phyloP scores from a whole-genome alignment of 2,329 filamentous ascomycete genomes.

The Calonectria hongkongensis region DNA sequence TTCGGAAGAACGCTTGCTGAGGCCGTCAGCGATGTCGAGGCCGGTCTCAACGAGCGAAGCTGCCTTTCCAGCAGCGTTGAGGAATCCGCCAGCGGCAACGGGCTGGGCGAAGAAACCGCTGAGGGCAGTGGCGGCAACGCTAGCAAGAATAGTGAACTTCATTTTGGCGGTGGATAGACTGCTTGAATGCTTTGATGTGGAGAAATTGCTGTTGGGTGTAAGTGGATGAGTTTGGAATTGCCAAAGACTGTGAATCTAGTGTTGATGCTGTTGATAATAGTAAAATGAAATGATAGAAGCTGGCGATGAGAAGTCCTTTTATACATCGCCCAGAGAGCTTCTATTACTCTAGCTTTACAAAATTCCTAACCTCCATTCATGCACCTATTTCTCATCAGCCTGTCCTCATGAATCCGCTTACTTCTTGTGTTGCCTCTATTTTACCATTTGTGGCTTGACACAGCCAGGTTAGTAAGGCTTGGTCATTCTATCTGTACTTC shows the following conservation, averaged over 20 bases:
- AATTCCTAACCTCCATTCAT: not conserved
- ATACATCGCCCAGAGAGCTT: not conserved
- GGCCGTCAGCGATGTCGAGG: not conserved
- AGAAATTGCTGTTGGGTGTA: not conserved
- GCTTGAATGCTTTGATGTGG: not conserved
- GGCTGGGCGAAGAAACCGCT: constrained; percentile 33
- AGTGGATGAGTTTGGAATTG: not conserved
- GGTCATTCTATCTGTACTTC: constrained; percentile 1
- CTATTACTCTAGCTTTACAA: not conserved
- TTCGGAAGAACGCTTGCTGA: constrained; percentile 22
- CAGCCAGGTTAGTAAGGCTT: not conserved
- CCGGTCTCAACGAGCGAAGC: constrained; percentile 15
- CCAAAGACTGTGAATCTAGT: not conserved
- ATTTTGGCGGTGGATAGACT: constrained; percentile 22
- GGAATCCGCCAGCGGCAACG: constrained; percentile 33
- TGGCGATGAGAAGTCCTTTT: not conserved
- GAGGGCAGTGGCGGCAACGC: constrained; percentile 27
- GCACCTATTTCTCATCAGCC: constrained; percentile 3
- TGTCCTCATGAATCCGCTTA: constrained; percentile 16
- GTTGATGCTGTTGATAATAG: constrained; percentile 15
- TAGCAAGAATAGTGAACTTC: constrained; percentile 22
- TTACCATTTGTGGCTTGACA: not conserved
- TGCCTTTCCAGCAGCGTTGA: constrained; percentile 33
- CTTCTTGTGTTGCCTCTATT: constrained; percentile 3
- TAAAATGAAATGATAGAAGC: constrained; percentile 12